Evolutionary conservation across 2,329 filamentous ascomycete genomes (phyloP).

Genomic region (Fusarium buharicum): DNA sequence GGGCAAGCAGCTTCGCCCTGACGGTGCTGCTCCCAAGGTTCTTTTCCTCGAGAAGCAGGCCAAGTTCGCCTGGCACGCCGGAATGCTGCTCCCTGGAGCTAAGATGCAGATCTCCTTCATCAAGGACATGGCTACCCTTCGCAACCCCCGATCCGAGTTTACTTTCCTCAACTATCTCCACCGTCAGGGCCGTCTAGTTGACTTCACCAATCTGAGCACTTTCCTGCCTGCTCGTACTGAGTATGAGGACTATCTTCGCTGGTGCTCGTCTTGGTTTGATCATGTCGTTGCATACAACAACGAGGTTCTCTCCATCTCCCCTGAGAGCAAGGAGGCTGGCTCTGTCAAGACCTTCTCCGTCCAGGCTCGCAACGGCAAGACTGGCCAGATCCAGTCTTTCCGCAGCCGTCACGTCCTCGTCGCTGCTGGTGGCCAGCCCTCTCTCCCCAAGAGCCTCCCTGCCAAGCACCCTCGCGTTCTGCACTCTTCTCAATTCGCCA

Average conservation of each 20-base stretch:
- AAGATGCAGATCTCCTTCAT: slow-evolving; percentile 99
- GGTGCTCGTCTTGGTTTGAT: slow-evolving; percentile 87
- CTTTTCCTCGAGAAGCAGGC: slow-evolving; percentile 88
- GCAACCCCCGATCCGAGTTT: slow-evolving; percentile 89
- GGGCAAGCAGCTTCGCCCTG: slow-evolving; percentile 55
- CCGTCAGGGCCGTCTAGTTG: slow-evolving; percentile 79
- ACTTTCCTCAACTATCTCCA: slow-evolving; percentile 97
- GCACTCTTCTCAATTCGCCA: slow-evolving; percentile 88
- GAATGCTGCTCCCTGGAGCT: slow-evolving; percentile 92
- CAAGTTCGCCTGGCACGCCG: slow-evolving; percentile 90
- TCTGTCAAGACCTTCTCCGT: slow-evolving; percentile 75
- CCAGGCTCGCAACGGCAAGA: slow-evolving; percentile 69
- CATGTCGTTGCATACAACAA: slow-evolving; percentile 77
- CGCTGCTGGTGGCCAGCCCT: slow-evolving; percentile 70
- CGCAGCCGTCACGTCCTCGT: slow-evolving; percentile 73
- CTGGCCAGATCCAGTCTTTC: slow-evolving; percentile 63
- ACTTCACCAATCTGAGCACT: slow-evolving; percentile 90
- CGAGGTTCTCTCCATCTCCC: slow-evolving; percentile 78
- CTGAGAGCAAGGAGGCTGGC: slow-evolving; percentile 61
- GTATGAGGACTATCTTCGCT: slow-evolving; percentile 95
- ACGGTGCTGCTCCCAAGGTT: slow-evolving; percentile 70
- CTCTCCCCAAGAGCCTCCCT: slow-evolving; percentile 76
- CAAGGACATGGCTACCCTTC: slow-evolving; percentile 91
- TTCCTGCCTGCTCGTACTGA: slow-evolving; percentile 88
- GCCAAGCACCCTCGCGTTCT: slow-evolving; percentile 77